phyloP scores from a whole-genome alignment of 768 basidiomycete species.

The Calocera viscosa region DNA sequence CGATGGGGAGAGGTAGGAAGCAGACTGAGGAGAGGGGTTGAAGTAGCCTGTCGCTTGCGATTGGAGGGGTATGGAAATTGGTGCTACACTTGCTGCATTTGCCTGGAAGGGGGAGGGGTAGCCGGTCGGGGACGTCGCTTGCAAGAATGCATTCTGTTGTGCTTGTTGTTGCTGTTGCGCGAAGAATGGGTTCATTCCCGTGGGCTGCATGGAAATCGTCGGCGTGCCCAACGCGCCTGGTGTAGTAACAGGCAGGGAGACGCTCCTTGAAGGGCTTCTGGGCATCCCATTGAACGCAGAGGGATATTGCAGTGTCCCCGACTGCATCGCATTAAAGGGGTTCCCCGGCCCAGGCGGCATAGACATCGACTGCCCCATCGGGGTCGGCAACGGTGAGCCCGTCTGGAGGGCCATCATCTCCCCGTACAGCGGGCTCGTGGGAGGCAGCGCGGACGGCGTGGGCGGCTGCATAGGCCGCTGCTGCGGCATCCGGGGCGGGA shows the following conservation, averaged over 20 bases:
- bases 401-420: slow-evolving; percentile 7
- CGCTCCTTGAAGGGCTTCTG: neutral
- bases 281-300: neutral
- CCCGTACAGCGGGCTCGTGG: neutral
- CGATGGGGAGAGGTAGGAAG: neutral
- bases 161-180: neutral
- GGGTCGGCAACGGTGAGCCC: neutral
- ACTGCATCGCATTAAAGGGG: neutral
- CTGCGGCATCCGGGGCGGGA: neutral
- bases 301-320: neutral
- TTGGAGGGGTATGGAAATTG: neutral
- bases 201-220: neutral
- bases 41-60: neutral
- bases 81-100: neutral
- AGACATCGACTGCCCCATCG: neutral
- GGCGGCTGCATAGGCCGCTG: neutral
- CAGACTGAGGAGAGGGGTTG: neutral
- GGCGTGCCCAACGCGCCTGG: neutral
- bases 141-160: neutral
- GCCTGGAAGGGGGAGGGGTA: neutral
- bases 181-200: slow-evolving; percentile 3
- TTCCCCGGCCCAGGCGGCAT: neutral
- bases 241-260: neutral
- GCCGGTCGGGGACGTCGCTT: neutral
- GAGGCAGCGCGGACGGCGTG: neutral